Conservation (phyloP, 176 grass and related monocot genomes). For the Hyparrhenia diplandra region DNA sequence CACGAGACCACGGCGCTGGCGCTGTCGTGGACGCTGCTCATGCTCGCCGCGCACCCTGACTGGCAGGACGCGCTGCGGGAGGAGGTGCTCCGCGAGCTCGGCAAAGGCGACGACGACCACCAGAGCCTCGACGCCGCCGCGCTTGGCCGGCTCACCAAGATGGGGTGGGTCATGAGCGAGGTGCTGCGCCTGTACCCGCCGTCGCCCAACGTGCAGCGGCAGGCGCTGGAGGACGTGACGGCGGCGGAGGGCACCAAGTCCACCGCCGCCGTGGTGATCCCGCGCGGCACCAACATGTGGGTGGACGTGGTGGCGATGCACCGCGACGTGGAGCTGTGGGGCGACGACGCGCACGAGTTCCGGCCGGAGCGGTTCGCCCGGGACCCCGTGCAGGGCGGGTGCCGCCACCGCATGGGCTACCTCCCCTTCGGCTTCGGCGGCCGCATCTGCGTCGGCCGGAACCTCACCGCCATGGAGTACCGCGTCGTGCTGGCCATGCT, state of each 20-base stretch:
- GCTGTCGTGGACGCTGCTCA: conserved; percentile 70
- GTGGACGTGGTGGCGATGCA: conserved; percentile 90
- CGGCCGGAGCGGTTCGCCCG: conserved; percentile 49
- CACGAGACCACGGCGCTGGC: conserved; percentile 85
- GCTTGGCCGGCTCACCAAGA: conserved; percentile 59
- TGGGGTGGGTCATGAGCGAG: conserved; percentile 82
- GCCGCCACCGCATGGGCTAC: conserved; percentile 71
- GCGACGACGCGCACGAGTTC: conserved; percentile 55
- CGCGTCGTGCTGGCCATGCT: conserved; percentile 66
- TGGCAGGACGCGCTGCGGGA: conserved; percentile 65
- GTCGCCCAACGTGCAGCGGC: conserved; percentile 73
- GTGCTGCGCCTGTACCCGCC: conserved; percentile 81
- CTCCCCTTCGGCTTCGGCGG: conserved; percentile 78
- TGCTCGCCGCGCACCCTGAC: conserved; percentile 68
- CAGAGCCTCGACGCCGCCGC: conserved; percentile 2
- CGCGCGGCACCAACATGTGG: conserved; percentile 89
- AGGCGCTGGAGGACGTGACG: conserved; percentile 57
- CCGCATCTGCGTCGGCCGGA: conserved; percentile 62
- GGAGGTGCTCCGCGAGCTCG: conserved; percentile 30
- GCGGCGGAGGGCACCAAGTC: not conserved
- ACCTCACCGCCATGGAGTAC: conserved; percentile 70
- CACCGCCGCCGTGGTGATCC: conserved; percentile 16
- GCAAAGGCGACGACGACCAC: fast-evolving
- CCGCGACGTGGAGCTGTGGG: conserved; percentile 69
- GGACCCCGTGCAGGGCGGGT: conserved; percentile 42